Base-by-base conservation (phyloP, 2,329 filamentous ascomycete species). In the Aquanectria penicillioides region DNA sequence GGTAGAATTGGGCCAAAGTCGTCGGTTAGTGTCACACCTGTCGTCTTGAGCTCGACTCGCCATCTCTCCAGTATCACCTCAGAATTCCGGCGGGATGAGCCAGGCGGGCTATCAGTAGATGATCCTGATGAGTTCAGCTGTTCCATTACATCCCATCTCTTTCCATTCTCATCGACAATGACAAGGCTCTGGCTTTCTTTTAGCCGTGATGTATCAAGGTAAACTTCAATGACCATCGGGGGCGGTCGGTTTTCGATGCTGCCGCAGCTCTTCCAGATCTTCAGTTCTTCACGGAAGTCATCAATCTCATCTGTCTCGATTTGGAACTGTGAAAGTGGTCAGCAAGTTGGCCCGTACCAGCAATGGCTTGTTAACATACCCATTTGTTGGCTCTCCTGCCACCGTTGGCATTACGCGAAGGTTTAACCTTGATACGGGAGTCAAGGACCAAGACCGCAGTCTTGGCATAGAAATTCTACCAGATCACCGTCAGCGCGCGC, bases 271-370 rank as follows among this genome's bases (percentile, higher is more conserved):
- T 89, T 94, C 94, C 94, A 99, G 57, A 87, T 83, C 68, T 85
- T 84, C 62, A 98, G 84, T 64, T 95, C 91, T 65, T 96, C 90
- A 69, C 86, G 83, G 71, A 97, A 93, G 60, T 91, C 88, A 71
- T 97, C 92, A 63, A 94, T 94, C 69, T 99, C 95, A 69, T 97
- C 91, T 38, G 97, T 89, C 66, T 97, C 91, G 67, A 97, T 88
- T 80, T 97, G 96, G 78, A 97, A 99, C 95, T 98, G 71, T 40
- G 46, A 26, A 6, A 2, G 36, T 26, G 31, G 57, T 68, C 33
- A 71, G 69, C 41, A 20, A 37, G 50, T 26, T 15, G 23, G 3
- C 13, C n/a, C 31, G 13, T 17, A 20, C 4, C 22, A 28, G 15
- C 22, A 11, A 40, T 37, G 17, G 29, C 37, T 52, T 23, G 38